Percentiles rank a stretch among this genome's conserved stretches.
phyloP scores from a whole-genome alignment of 1,139 yeast genomes.

The Kurtzmaniella quercitrusa region DNA sequence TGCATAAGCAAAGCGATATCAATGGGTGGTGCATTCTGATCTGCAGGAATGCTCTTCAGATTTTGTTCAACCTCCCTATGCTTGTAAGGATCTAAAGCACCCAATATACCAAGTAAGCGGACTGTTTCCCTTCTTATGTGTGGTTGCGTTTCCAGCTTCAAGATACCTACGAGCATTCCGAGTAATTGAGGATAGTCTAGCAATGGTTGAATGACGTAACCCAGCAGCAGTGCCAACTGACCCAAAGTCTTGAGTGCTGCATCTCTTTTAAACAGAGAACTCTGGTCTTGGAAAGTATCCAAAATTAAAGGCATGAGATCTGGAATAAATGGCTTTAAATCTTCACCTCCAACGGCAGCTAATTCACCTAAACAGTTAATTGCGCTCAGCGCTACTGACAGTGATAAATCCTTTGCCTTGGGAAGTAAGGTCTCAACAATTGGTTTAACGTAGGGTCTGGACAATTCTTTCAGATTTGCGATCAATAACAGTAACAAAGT shows the following conservation, averaged over 20 bases:
- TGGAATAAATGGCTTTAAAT: conserved; percentile 65
- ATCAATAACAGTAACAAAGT: conserved; percentile 69
- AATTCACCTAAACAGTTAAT: conserved; percentile 88
- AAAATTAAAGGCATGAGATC: conserved; percentile 83
- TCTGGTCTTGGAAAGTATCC: conserved; percentile 88
- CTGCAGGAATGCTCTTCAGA: conserved; percentile 59
- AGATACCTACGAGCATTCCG: conserved; percentile 74
- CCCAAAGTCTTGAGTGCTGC: conserved; percentile 88
- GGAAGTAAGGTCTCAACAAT: conserved; percentile 80
- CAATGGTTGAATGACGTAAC: conserved; percentile 92
- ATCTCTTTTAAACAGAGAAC: conserved; percentile 79
- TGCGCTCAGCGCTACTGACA: conserved; percentile 83
- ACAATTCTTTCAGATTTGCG: conserved; percentile 70
- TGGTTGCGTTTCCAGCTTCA: conserved; percentile 75
- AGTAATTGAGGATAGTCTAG: conserved; percentile 86
- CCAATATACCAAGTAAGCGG: conserved; percentile 82
- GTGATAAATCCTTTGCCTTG: conserved; percentile 65
- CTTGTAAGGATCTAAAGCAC: conserved; percentile 95
- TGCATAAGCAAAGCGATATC: conserved; percentile 89
- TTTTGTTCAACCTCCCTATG: conserved; percentile 86
- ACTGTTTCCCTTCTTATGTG: conserved; percentile 83
- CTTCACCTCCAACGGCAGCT: conserved; percentile 85
- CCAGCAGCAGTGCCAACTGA: conserved; percentile 84
- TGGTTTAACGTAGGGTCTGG: conserved; percentile 88
- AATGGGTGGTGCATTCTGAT: conserved; percentile 82